Evolutionary conservation across 768 basidiomycete genomes (phyloP), one percentile per base, ranked within the genome.

Genomic region (Heimioporus sp.): DNA sequence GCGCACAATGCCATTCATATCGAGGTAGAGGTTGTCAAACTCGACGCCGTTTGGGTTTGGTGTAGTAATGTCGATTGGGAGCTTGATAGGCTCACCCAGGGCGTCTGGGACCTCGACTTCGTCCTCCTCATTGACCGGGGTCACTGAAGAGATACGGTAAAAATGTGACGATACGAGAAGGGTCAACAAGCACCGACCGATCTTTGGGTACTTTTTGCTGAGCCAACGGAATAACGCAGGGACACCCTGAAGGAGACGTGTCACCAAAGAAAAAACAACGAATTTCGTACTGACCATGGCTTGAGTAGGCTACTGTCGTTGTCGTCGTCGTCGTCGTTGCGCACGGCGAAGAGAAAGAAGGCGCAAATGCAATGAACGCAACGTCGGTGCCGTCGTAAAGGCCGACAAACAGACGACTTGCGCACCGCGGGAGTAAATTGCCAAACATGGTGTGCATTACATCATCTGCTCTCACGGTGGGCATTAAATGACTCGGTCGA

Each of bases 221-320:
- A 98, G 80, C 95, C 96, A 99, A 66, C 96, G 86, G 75, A 98
- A 98, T 56, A 98, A 81, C 43, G 96, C 96, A 54, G 95, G 95
- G 56, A 98, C 95, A 85, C 95, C 95, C 95, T 96, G 52, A 11
- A 56, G 51, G 37, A 37, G 38, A 31, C n/a, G 45, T 12, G 36
- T 56, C 11, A 35, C 13, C 6, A 35, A 11, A 67, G 21, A 9
- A 67, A 41, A 11, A 13, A 43, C 8, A 12, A 31, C 20, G 30
- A n/a, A 16, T 21, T 28, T 10, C 31, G 15, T 2, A 51, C 60
- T 1, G 20, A 69, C 66, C 66, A 67, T 67, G 50, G 38, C 21
- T 54, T 50, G 19, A 17, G 35, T 30, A 11, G 16, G 36, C 28
- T 36, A 17, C 10, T 5, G 51, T 24, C 49, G 53, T 39, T 7